Conservation (phyloP, 208 protist genomes). For the Crithidia expoeki region DNA sequence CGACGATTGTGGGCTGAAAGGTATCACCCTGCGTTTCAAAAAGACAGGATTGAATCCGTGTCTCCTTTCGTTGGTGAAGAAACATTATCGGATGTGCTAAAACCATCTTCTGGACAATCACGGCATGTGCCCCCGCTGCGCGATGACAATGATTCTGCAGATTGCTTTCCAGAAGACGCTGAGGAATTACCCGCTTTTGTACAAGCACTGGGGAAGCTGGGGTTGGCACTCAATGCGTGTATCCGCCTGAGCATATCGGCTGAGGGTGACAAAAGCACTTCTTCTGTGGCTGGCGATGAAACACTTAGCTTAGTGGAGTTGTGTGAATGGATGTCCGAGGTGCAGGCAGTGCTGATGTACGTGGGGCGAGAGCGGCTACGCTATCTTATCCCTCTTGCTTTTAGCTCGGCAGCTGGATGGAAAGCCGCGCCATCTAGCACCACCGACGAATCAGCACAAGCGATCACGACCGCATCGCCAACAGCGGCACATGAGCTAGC, state of each 20-base stretch:
- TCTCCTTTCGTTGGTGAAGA: too few species aligned
- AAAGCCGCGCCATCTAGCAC: background rate
- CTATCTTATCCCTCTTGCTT: slow-evolving; percentile 11
- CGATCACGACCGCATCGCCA: too few species aligned
- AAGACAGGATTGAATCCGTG: too few species aligned
- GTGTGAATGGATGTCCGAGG: slow-evolving; percentile 24
- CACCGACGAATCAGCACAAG: background rate
- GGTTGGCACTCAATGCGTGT: slow-evolving; percentile 3
- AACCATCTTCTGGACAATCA: too few species aligned
- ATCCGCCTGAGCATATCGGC: background rate
- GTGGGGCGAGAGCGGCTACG: slow-evolving; percentile 23
- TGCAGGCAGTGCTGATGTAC: slow-evolving; percentile 37
- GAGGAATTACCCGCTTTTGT: slow-evolving; percentile 30
- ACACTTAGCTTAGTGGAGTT: background rate
- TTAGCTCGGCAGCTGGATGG: background rate
- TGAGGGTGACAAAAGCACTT: background rate
- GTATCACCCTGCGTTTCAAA: slow-evolving; percentile 10
- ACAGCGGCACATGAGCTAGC: too few species aligned
- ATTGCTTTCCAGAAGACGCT: slow-evolving; percentile 31
- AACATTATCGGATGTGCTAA: too few species aligned
- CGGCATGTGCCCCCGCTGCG: background rate
- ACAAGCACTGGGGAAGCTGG: slow-evolving; percentile 24
- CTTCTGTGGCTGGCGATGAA: background rate
- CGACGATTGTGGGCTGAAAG: background rate
- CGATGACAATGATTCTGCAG: background rate